Base-by-base conservation (phyloP, 176 grass and related monocot species). In the Oryza rufipogon region DNA sequence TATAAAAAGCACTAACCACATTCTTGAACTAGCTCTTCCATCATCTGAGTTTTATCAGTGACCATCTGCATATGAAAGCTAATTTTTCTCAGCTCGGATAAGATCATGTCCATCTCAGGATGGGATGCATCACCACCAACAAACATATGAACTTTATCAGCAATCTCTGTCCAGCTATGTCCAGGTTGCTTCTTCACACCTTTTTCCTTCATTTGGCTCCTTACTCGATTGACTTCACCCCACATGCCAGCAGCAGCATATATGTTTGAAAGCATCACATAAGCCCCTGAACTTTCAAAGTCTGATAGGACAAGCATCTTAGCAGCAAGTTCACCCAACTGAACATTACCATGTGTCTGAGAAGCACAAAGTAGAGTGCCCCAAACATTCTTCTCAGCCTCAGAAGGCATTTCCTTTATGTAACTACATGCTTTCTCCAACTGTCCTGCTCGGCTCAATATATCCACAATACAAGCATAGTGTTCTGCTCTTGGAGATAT, bases 171-270 rank as follows among this genome's bases (percentile, higher is more conserved):
- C 95, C 95, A 98, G 83, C 92, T 95, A 84, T 88, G 90, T 68
- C 96, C 96, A 71, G 96, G 96, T 71, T 88, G 88, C 89, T 98
- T 98, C 83, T 95, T 94, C 28, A 95, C 89, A 49, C 93, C 93
- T 85, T 88, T 89, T 78, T 91, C 87, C 72, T 90, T 98, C 96
- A 94, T 95, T 76, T 88, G 87, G 39, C 80, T 80, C 87, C 96
- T 93, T 52, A 95, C 56, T 89, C 80, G 77, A 77, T 85, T 92
- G 44, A 98, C 93, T 83, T 95, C 87, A 66, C 67, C 71, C 96
- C 96, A 98, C 89, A 87, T 98, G 63, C 93, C 87, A 83, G 83
- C 85, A 68, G 91, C 89, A 82, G 96, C 96, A 81, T 95, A 95
- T 79, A 98, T 95, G 67, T 98, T 93, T 51, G 93, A 98, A 82